A percentile compares a stretch with the other conserved stretches of the same genome.
Evolutionary conservation across 2,329 filamentous ascomycete species (phyloP).

Genomic region (Phaeosphaeria sp.): DNA sequence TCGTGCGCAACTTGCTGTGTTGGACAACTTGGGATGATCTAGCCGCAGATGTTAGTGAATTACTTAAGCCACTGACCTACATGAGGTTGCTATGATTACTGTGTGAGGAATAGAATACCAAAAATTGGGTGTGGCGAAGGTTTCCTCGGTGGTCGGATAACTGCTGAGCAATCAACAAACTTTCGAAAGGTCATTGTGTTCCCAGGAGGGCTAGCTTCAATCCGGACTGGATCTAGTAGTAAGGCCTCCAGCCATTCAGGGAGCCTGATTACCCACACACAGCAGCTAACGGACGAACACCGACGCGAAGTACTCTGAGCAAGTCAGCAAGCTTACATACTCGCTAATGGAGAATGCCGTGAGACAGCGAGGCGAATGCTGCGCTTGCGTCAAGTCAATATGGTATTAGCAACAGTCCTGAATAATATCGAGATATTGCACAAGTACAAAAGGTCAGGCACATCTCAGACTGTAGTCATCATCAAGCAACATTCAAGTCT

Average conservation of each 20-base stretch:
- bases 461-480: not conserved
- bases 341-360: not conserved
- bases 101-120: not conserved
- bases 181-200: not conserved
- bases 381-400: not conserved
- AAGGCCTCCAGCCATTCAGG: not conserved
- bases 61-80: no score
- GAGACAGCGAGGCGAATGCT: not conserved
- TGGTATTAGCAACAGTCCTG: not conserved
- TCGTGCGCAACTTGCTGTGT: not conserved
- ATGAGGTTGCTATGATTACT: not conserved
- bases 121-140: not conserved
- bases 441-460: not conserved
- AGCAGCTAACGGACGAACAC: not conserved
- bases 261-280: not conserved
- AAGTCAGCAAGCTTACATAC: slow-evolving; percentile 1
- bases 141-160: not conserved
- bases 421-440: not conserved
- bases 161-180: not conserved
- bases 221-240: not conserved
- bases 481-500: not conserved
- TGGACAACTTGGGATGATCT: not conserved
- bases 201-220: not conserved
- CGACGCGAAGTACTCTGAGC: not conserved
- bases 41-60: not conserved